Base-by-base conservation (phyloP, 2,329 filamentous ascomycete genomes). In the Ilyonectria destructans region DNA sequence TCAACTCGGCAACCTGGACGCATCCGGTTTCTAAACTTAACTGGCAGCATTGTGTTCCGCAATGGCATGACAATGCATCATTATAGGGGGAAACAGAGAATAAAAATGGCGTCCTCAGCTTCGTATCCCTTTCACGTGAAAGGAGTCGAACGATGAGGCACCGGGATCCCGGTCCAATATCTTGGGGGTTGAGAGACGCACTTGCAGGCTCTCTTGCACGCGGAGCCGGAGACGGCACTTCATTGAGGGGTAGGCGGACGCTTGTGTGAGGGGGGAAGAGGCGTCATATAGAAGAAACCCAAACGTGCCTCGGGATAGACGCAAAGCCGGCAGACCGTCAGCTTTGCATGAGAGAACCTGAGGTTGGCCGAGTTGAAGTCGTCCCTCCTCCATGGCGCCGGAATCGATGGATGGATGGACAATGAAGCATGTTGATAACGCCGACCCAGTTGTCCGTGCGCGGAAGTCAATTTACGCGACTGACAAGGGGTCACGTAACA, bases 381-480 rank as follows among this genome's bases (percentile, higher is more conserved):
- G n/a, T 21, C n/a, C 31, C 29, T 51, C 48, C 10, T 52, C 17
- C 3, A 19, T 37, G 15, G 48, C 29, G 37, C 26, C n/a, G 23
- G 48, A 64, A 55, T 52, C 29, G 62, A 31, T 31, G 56, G 40
- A 37, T 54, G 26, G 49, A 66, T 62, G 52, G 33, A 23, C 21
- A 31, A 55, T 49, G 31, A 33, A 26, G 49, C 26, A 10, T 17
- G 31, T 59, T 31, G 31, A 64, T 62, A 59, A 59, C 63, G 51
- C 51, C 40, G 49, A 58, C 31, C 49, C 45, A 62, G 45, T 56
- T 58, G 72, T 70, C 72, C 52, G 72, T 74, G 72, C 72, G 70
- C 70, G 65, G 67, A 74, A 71, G 56, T 73, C 68, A 72, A 72
- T 72, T 74, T 72, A 59, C 62, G 68, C 60, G 58, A 21, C 48